Percentiles rank a stretch among this genome's conserved stretches.
Conservation (phyloP, 352 stramenopile species). For the Aphanomyces invadans region DNA sequence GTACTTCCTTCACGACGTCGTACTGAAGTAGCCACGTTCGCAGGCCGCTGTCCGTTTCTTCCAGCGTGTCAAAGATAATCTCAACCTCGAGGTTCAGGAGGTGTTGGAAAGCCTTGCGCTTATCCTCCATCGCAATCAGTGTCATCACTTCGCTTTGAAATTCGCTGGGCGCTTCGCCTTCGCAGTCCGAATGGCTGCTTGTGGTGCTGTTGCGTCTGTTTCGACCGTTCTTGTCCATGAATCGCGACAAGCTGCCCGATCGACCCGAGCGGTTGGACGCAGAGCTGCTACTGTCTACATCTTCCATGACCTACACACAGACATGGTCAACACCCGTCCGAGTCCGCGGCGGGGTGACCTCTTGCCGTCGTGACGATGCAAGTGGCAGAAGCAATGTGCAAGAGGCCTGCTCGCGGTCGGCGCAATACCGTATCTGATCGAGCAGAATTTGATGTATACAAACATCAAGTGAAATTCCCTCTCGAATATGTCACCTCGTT, state of each 20-base stretch:
- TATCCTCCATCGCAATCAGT: constrained; percentile 30
- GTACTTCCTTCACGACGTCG: constrained; percentile 66
- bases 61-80: constrained; percentile 74
- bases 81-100: constrained; percentile 82
- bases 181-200: constrained; percentile 22
- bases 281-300: constrained; percentile 12
- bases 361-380: constrained; percentile 1
- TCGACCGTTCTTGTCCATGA: constrained; percentile 11
- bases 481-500: neutral
- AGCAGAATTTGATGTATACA: neutral
- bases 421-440: neutral
- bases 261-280: constrained; percentile 3
- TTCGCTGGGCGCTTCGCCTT: constrained; percentile 13
- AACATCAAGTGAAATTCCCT: neutral
- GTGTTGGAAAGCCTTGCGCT: constrained; percentile 54
- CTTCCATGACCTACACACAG: constrained; percentile 16
- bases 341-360: neutral
- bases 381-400: constrained; percentile 2
- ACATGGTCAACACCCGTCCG: neutral
- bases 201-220: constrained; percentile 20
- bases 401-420: neutral
- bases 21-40: constrained; percentile 75
- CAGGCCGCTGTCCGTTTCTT: constrained; percentile 80
- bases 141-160: constrained; percentile 19
- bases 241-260: constrained; percentile 21